Conservation (phyloP, 352 stramenopile species). For the Globisporangium radiosum region DNA sequence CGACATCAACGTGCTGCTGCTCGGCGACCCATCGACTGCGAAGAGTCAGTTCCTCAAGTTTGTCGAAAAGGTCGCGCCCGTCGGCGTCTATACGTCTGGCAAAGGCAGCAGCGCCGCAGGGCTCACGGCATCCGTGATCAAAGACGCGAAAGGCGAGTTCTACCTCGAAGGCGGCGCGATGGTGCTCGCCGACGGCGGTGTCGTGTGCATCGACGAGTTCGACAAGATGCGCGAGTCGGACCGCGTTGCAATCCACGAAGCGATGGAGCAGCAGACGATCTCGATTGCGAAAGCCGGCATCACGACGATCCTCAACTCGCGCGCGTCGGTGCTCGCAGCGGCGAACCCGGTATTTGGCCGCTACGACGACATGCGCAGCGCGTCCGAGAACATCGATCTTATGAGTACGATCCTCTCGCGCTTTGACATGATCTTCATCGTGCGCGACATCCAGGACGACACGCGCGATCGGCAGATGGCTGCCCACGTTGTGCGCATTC, state of each 20-base stretch:
- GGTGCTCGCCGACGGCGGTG: constrained; percentile 97
- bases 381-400: constrained; percentile 89
- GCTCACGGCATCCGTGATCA: constrained; percentile 95
- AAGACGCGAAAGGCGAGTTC: constrained; percentile 92
- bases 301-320: constrained; percentile 98
- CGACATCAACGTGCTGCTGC: constrained; percentile 99
- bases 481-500: constrained; percentile 96
- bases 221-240: constrained; percentile 98
- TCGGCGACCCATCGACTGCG: constrained; percentile 96
- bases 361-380: constrained; percentile 88
- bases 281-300: constrained; percentile 99
- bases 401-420: constrained; percentile 96
- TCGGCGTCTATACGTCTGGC: constrained; percentile 98
- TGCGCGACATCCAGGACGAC: constrained; percentile 97
- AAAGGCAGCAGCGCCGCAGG: constrained; percentile 97
- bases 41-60: constrained; percentile 99
- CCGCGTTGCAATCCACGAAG: constrained; percentile 98
- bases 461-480: constrained; percentile 92
- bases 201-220: constrained; percentile 99
- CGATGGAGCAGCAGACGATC: constrained; percentile 99
- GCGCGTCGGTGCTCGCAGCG: constrained; percentile 98
- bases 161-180: constrained; percentile 93
- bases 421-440: constrained; percentile 99
- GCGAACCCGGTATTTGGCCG: constrained; percentile 97
- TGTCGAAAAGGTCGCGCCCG: constrained; percentile 89